These are phyloP conservation scores for Fusarium denticulatum DNA, from an alignment of 2,329 filamentous ascomycete species.

Conservation along the genomic window DNA sequence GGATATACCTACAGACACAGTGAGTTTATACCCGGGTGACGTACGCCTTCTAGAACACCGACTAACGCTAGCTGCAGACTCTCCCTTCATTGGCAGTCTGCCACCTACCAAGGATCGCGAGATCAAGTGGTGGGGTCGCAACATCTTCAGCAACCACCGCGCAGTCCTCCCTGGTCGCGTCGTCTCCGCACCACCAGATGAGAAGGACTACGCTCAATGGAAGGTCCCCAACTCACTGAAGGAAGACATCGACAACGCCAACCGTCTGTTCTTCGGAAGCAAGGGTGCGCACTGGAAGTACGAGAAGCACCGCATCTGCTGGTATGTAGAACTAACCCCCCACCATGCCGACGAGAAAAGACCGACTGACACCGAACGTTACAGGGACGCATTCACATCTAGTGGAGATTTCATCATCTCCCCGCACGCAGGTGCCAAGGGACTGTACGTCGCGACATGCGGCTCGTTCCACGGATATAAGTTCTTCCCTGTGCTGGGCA, in stretches of 20 bases:
- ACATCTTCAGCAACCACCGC: conserved; percentile 66
- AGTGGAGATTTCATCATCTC: conserved; percentile 71
- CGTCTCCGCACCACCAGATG: conserved; percentile 66
- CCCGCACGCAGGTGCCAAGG: conserved; percentile 60
- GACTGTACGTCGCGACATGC: conserved; percentile 70
- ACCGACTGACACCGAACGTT: conserved; percentile 6
- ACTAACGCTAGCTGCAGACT: conserved; percentile 51
- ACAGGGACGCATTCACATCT: conserved; percentile 72
- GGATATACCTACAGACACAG: conserved; percentile 51
- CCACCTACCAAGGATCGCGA: conserved; percentile 61
- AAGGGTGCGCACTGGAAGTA: conserved; percentile 66
- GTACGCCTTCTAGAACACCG: conserved; percentile 42
- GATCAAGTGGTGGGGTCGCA: conserved; percentile 71
- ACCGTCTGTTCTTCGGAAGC: conserved; percentile 67
- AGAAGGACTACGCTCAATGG: conserved; percentile 71
- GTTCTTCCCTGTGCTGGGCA: conserved; percentile 72
- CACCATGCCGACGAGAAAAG: background rate
- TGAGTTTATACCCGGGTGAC: conserved; percentile 38
- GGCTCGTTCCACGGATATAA: conserved; percentile 76
- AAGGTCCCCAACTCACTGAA: conserved; percentile 64
- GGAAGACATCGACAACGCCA: conserved; percentile 67
- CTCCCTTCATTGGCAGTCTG: conserved; percentile 65
- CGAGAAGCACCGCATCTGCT: conserved; percentile 72
- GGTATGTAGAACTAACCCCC: conserved; percentile 55
- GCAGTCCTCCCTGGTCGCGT: conserved; percentile 62